phyloP scores from a whole-genome alignment of 495 filamentous ascomycete genomes.

The Hypoxylon intermedium region DNA sequence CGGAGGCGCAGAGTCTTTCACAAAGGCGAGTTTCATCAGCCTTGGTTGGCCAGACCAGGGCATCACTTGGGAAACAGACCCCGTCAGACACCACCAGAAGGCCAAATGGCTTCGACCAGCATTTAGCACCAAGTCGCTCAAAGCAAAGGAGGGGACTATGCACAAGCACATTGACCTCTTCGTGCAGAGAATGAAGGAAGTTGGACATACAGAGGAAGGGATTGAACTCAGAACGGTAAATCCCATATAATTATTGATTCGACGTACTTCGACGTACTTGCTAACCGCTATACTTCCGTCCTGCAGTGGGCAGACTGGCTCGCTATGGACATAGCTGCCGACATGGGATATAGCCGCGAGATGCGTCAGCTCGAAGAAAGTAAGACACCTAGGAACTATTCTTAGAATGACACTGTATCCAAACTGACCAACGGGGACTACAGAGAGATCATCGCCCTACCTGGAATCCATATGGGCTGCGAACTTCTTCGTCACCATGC shows the following conservation, averaged over 20 bases:
- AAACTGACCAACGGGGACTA: neutral
- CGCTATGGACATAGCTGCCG: conserved; percentile 33
- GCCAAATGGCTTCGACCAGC: too few species aligned
- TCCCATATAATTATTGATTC: neutral
- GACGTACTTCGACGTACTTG: neutral
- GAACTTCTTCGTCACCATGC: neutral
- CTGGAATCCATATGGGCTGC: neutral
- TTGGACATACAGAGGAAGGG: neutral
- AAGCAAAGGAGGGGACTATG: neutral
- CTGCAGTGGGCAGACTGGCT: conserved; percentile 15
- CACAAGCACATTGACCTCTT: neutral
- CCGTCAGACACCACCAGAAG: too few species aligned
- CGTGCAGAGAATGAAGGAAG: neutral
- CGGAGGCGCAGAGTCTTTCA: too few species aligned
- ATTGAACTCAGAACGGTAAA: neutral
- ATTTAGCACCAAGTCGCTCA: neutral
- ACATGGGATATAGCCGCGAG: conserved; percentile 28
- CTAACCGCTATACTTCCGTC: neutral
- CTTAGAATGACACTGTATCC: too few species aligned
- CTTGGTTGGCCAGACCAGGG: too few species aligned
- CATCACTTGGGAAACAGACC: too few species aligned
- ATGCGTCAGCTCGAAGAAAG: conserved; percentile 21
- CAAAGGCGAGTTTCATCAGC: too few species aligned
- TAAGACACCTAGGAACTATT: neutral
- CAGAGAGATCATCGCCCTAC: neutral